Conservation (phyloP, 345 rosid species). For the Kernera saxatilis region DNA sequence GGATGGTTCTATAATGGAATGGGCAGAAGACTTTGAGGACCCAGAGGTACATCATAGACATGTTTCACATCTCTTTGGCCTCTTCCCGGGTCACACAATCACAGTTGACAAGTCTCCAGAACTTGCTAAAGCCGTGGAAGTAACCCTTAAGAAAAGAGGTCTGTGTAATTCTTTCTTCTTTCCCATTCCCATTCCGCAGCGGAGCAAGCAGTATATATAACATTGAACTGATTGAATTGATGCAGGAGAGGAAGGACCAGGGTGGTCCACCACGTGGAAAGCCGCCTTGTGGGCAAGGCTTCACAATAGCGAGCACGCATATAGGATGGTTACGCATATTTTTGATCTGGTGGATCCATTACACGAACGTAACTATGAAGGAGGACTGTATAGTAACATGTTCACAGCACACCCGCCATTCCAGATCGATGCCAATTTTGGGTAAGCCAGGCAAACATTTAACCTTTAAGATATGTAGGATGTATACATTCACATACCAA, state of each 20-base stretch:
- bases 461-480: neutral
- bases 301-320: conserved; percentile 62
- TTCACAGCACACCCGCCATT: conserved; percentile 96
- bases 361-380: conserved; percentile 50
- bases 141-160: conserved; percentile 80
- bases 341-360: conserved; percentile 75
- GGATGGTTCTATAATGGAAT: conserved; percentile 97
- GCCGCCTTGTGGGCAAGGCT: conserved; percentile 85
- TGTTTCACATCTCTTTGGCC: conserved; percentile 86
- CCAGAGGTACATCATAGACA: conserved; percentile 80
- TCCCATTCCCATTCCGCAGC: neutral
- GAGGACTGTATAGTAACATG: conserved; percentile 84
- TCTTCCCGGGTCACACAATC: conserved; percentile 84
- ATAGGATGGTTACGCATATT: conserved; percentile 66
- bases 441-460: conserved; percentile 45
- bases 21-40: conserved; percentile 88
- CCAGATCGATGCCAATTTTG: conserved; percentile 96
- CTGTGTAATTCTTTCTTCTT: neutral
- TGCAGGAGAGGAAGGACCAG: conserved; percentile 94
- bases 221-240: neutral
- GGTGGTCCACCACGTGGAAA: conserved; percentile 96
- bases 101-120: conserved; percentile 59
- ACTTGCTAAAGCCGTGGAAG: conserved; percentile 71
- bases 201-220: neutral
- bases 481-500: neutral